These are phyloP conservation scores for Populus pruinosa DNA, from an alignment of 345 rosid species.

Conservation along the genomic window DNA sequence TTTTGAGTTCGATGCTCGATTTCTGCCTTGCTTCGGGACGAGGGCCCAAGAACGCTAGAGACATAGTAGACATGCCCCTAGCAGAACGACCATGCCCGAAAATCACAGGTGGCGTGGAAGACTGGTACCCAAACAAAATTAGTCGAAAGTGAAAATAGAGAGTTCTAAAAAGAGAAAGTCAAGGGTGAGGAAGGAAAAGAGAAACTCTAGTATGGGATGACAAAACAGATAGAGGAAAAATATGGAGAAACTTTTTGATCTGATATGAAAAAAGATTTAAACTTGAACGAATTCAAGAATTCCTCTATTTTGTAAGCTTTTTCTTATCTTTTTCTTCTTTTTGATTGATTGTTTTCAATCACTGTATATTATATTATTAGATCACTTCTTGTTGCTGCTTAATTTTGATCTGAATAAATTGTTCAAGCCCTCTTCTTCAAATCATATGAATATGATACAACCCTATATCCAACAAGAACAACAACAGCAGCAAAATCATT, in stretches of 20 bases:
- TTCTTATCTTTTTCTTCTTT: neutral
- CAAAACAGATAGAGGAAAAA: neutral
- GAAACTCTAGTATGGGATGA: neutral
- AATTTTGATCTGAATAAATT: constrained; percentile 33
- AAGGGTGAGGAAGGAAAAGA: too few relatives aligned
- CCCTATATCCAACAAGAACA: neutral
- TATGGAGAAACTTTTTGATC: neutral
- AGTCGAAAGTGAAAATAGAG: too few relatives aligned
- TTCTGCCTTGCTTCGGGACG: too few relatives aligned
- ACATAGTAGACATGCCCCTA: too few relatives aligned
- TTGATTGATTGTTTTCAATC: neutral
- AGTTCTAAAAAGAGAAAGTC: too few relatives aligned
- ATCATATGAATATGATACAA: constrained; percentile 15
- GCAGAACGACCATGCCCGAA: too few relatives aligned
- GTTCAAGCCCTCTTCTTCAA: constrained; percentile 33
- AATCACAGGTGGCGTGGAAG: too few relatives aligned
- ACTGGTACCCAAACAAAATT: too few relatives aligned
- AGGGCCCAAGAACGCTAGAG: too few relatives aligned
- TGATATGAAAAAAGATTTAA: neutral
- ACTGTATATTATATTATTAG: neutral
- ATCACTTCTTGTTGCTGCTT: neutral
- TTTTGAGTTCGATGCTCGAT: too few relatives aligned
- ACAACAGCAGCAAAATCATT: neutral
- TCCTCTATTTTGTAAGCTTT: neutral
- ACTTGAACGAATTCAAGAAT: neutral